Percentiles rank a stretch among this genome's conserved stretches.
phyloP scores from a whole-genome alignment of 1,284 basidiomycete species.

The Cystobasidium pallidum region DNA sequence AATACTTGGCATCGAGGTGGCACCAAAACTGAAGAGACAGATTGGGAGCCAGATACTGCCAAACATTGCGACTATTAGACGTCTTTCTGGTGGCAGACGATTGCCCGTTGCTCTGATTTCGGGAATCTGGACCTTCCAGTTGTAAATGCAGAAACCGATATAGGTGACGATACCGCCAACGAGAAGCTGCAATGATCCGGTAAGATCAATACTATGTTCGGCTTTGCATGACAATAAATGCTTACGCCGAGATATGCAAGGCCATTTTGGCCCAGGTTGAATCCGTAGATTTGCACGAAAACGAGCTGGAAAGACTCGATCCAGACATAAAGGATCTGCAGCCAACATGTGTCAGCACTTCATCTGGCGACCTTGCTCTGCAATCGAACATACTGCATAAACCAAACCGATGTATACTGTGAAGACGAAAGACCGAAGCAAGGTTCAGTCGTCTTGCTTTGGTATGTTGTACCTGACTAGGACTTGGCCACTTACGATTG shows the following conservation, averaged over 20 bases:
- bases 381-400: conserved; percentile 13
- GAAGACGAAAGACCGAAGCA: too few relatives aligned
- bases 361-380: not conserved
- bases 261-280: conserved; percentile 46
- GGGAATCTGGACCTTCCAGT: conserved; percentile 35
- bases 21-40: conserved; percentile 64
- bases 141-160: conserved; percentile 42
- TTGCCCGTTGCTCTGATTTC: conserved; percentile 27
- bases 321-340: conserved; percentile 38
- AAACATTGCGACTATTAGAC: conserved; percentile 44
- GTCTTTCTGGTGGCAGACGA: conserved; percentile 20
- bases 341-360: not conserved
- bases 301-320: conserved; percentile 42
- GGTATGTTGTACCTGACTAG: too few relatives aligned
- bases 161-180: conserved; percentile 40
- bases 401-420: conserved; percentile 42
- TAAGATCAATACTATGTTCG: too few relatives aligned
- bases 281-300: conserved; percentile 44
- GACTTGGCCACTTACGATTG: conserved; percentile 26
- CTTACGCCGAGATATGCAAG: conserved; percentile 37
- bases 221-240: not conserved
- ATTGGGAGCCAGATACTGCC: conserved; percentile 63
- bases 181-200: conserved; percentile 16
- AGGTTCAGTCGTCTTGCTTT: too few relatives aligned
- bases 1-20: conserved; percentile 51